These are phyloP conservation scores for Blastobotrys elegans DNA, from an alignment of 1,139 yeast species.

Conservation along the genomic window DNA sequence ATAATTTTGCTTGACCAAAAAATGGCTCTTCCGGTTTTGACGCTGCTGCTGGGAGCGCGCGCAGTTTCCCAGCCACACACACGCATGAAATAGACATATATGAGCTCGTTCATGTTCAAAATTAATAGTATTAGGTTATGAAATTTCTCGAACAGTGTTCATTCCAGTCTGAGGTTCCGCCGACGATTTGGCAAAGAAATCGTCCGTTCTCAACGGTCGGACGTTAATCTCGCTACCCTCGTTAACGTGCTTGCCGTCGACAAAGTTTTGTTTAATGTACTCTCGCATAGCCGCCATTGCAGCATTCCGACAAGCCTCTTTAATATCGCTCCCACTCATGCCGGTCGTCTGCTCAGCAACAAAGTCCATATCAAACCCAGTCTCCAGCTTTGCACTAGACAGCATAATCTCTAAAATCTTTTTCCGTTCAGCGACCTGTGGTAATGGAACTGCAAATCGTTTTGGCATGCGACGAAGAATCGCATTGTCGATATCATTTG, in stretches of 20 bases:
- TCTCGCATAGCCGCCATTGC: constrained; percentile 88
- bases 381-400: constrained; percentile 52
- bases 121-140: too few species aligned
- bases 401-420: constrained; percentile 65
- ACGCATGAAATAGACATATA: too few species aligned
- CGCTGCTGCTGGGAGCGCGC: too few species aligned
- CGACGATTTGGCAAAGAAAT: constrained; percentile 33
- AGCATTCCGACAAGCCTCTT: constrained; percentile 89
- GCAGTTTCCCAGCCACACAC: too few species aligned
- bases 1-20: background rate
- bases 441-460: constrained; percentile 74
- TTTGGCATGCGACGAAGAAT: constrained; percentile 92
- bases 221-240: constrained; percentile 31
- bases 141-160: constrained; percentile 22
- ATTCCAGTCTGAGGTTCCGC: constrained; percentile 24
- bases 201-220: constrained; percentile 38
- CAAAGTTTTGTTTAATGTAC: constrained; percentile 46
- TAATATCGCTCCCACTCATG: constrained; percentile 83
- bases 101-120: too few species aligned
- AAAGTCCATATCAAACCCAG: constrained; percentile 53
- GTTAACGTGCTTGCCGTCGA: constrained; percentile 26
- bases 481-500: constrained; percentile 87
- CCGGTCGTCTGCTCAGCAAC: constrained; percentile 68
- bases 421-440: constrained; percentile 61
- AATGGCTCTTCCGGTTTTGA: too few species aligned